These are phyloP conservation scores for Yamadazyma sp. DNA, from an alignment of 1,139 yeast species.

Conservation along the genomic window DNA sequence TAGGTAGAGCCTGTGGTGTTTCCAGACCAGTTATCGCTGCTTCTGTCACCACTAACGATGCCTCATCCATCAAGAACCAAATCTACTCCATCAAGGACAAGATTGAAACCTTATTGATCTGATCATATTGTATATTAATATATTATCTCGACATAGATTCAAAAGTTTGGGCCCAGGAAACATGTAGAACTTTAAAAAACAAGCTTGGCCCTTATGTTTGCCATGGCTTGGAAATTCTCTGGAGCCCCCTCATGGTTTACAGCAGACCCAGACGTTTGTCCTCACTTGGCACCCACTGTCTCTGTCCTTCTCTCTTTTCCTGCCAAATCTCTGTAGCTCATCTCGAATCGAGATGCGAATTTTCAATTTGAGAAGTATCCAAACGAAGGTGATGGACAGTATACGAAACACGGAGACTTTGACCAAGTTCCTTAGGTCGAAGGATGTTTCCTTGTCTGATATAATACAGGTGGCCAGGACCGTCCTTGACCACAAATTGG, in stretches of 20 bases:
- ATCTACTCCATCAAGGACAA: conserved; percentile 97
- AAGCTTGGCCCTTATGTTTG: too few species aligned
- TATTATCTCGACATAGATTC: background rate
- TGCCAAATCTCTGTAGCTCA: background rate
- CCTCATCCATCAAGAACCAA: conserved; percentile 96
- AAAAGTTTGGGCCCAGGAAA: too few species aligned
- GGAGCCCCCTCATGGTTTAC: too few species aligned
- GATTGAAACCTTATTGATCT: conserved; percentile 96
- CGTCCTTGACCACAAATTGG: conserved; percentile 37
- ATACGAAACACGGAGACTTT: conserved; percentile 55
- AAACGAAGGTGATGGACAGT: conserved; percentile 18
- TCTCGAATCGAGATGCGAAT: conserved; percentile 7
- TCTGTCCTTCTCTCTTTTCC: background rate
- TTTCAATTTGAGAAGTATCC: conserved; percentile 8
- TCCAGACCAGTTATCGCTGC: conserved; percentile 99
- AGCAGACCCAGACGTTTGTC: too few species aligned
- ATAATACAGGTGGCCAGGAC: conserved; percentile 43
- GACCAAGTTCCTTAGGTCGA: conserved; percentile 65
- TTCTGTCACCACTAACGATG: conserved; percentile 96
- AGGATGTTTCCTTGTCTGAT: conserved; percentile 42
- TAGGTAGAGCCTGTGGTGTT: conserved; percentile 99
- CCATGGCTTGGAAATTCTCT: too few species aligned
- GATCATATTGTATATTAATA: conserved; percentile 21
- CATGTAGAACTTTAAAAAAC: too few species aligned
- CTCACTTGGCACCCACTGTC: background rate